These are phyloP conservation scores for Verticillium longisporum DNA, from an alignment of 2,329 filamentous ascomycete species.

Conservation along the genomic window DNA sequence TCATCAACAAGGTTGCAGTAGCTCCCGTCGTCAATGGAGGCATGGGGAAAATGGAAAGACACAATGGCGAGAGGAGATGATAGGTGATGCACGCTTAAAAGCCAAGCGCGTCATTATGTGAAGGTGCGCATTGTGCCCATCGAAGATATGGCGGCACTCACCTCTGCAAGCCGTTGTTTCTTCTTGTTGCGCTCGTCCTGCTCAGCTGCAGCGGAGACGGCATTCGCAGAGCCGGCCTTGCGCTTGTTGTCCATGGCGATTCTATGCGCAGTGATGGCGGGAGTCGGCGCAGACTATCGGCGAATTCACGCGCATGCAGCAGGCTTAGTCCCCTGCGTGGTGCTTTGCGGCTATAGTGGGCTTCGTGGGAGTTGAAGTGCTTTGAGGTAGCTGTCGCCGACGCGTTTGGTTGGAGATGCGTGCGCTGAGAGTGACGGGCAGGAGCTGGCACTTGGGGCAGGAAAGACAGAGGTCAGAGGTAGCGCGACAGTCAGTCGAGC, in stretches of 20 bases:
- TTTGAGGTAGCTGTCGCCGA: conserved; percentile 5
- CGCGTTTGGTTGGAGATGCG: conserved; percentile 9
- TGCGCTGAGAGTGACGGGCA: not conserved
- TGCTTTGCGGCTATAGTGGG: not conserved
- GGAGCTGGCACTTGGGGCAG: not conserved
- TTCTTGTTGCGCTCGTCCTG: conserved; percentile 47
- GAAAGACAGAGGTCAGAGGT: not conserved
- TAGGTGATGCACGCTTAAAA: conserved; percentile 3
- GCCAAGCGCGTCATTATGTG: no score
- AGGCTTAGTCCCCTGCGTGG: conserved; percentile 1
- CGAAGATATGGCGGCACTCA: conserved; percentile 19
- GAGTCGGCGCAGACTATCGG: not conserved
- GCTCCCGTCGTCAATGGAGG: not conserved
- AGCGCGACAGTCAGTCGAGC: not conserved
- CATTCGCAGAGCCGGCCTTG: conserved; percentile 40
- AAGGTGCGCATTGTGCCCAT: conserved; percentile 7
- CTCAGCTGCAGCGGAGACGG: conserved; percentile 31
- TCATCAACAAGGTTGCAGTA: not conserved
- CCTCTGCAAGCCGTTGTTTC: conserved; percentile 46
- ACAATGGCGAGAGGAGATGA: conserved; percentile 7
- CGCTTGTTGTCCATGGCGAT: conserved; percentile 48
- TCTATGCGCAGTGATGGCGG: conserved; percentile 4
- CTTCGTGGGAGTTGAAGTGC: conserved; percentile 6
- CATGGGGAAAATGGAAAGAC: not conserved
- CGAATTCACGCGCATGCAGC: not conserved